Evolutionary conservation across 768 basidiomycete genomes (phyloP).

Genomic region (Suillus cothurnatus): DNA sequence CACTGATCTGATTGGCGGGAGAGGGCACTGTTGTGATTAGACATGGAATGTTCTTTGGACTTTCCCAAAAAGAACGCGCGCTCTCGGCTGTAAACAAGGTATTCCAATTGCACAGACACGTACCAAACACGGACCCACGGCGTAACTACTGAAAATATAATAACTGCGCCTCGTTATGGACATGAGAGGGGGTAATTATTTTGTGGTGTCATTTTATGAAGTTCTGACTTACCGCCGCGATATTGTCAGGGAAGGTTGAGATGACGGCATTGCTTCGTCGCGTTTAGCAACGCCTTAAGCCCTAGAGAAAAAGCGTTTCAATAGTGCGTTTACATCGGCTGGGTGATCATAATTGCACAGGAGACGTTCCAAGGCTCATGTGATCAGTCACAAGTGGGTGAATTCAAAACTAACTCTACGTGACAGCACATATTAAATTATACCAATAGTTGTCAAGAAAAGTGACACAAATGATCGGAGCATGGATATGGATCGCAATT

Average conservation of each 20-base stretch:
- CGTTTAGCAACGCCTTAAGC: slow-evolving; percentile 24
- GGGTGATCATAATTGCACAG: slow-evolving; percentile 9
- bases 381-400: slow-evolving; percentile 27
- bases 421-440: slow-evolving; percentile 20
- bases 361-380: slow-evolving; percentile 17
- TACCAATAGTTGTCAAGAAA: slow-evolving; percentile 17
- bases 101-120: not conserved
- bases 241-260: slow-evolving; percentile 1
- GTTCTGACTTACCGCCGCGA: slow-evolving; percentile 7
- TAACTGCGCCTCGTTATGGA: slow-evolving; percentile 13
- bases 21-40: not conserved
- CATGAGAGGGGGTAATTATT: slow-evolving; percentile 21
- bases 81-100: not conserved
- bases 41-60: not conserved
- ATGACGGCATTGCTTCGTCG: slow-evolving; percentile 29
- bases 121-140: slow-evolving; percentile 1
- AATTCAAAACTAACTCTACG: slow-evolving; percentile 11
- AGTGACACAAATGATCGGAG: slow-evolving; percentile 22
- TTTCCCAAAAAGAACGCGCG: not conserved
- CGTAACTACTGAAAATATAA: slow-evolving; percentile 17
- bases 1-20: not conserved
- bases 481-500: slow-evolving; percentile 14
- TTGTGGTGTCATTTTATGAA: not conserved
- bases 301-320: slow-evolving; percentile 21
- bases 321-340: slow-evolving; percentile 14